phyloP scores from a whole-genome alignment of 768 basidiomycete genomes.

The Glaciozyma martinii region DNA sequence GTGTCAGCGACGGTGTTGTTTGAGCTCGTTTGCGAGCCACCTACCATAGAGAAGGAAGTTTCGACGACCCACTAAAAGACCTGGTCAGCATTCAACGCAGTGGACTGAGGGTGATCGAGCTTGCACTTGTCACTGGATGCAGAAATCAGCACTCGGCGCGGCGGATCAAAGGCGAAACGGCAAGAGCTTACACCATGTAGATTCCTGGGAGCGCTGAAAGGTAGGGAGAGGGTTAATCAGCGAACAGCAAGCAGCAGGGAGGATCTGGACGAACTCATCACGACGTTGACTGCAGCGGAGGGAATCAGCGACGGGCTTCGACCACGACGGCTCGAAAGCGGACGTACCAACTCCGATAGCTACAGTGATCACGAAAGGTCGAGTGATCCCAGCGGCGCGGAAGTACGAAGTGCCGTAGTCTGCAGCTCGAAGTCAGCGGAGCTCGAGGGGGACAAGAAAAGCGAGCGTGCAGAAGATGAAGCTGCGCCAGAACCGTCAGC shows the following conservation, averaged over 20 bases:
- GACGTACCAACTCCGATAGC: slow-evolving; percentile 6
- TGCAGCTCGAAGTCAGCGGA: too few relatives aligned
- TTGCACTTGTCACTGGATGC: too few relatives aligned
- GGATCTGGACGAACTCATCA: background rate
- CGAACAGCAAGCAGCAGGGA: background rate
- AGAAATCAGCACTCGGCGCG: too few relatives aligned
- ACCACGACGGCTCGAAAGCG: background rate
- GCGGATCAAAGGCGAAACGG: too few relatives aligned
- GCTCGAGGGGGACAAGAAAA: too few relatives aligned
- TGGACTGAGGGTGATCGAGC: too few relatives aligned
- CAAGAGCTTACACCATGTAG: slow-evolving; percentile 10
- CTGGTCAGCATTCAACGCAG: too few relatives aligned
- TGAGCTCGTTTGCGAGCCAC: too few relatives aligned
- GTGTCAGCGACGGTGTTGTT: too few relatives aligned
- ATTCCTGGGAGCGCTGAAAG: slow-evolving; percentile 19
- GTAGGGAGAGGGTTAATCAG: background rate
- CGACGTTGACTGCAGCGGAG: background rate
- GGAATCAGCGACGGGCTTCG: background rate
- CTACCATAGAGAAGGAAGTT: slow-evolving; percentile 17
- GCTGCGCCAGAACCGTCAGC: background rate
- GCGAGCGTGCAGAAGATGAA: slow-evolving; percentile 2
- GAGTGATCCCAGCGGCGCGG: slow-evolving; percentile 16
- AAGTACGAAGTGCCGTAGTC: slow-evolving; percentile 23
- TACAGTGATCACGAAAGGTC: slow-evolving; percentile 25
- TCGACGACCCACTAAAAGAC: slow-evolving; percentile 4